Evolutionary conservation across 2,329 filamentous ascomycete genomes (phyloP), one percentile per base, ranked within the genome.

Genomic region (Alternaria gansuensis): DNA sequence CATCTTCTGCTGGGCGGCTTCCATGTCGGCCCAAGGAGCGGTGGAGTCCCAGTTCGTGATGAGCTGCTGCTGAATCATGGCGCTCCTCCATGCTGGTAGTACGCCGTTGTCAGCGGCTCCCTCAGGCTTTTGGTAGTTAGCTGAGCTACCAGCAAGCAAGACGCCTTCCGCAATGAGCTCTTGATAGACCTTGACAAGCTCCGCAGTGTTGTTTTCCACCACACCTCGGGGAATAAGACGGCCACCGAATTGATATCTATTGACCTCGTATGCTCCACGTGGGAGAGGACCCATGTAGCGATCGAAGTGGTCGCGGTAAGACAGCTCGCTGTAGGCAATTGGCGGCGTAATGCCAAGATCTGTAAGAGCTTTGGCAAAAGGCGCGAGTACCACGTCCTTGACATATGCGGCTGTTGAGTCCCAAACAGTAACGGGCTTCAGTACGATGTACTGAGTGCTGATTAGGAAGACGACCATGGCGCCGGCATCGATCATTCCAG

Each of bases 211-310:
- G 57, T 66, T 63, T 37, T 62, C 54, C 4, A 64, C 40, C 26
- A 70, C 61, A 9, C 56, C 43, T 33, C 67, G 61, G 9, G 65
- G 65, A 17, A 70, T 65, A 6, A 70, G 48, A 36, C 66, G 64
- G 10, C 66, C 64, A 5, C 66, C 66, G 40, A 69, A 68, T n/a
- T 67, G 61, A 33, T 67, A 65, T 21, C 64, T 54, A 54, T 60
- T 63, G 37, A 64, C 61, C 24, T 66, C 64, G 28, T 50, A 59
- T 21, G 37, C 58, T 17, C 72, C 72, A 10, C 56, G 43, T 13
- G 71, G 72, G 3, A 72, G 57, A 17, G 72, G 72, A n/a, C 71
- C 70, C 13, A 70, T 52, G 58, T 72, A 73, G 43, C 43, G 46
- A 11, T 62, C 57, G 61, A 61, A 66, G 56, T 75, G 68, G n/a